Base-by-base conservation (phyloP, 2,329 filamentous ascomycete species). In the Sclerotinia subarctica region DNA sequence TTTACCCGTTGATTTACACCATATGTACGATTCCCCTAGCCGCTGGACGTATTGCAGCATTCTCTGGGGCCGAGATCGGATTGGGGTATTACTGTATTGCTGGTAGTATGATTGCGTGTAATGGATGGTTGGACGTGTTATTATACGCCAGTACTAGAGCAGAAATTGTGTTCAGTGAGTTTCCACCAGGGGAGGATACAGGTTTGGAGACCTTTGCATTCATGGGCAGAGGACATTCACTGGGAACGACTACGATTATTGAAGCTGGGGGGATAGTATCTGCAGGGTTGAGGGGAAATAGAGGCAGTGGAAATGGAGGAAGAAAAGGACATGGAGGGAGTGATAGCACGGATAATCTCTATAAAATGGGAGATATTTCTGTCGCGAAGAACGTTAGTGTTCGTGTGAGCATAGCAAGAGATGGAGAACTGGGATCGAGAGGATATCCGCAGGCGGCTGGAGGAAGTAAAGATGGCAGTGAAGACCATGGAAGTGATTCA, bases 1-100 rank as follows among this genome's bases (percentile, higher is more conserved):
- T 90, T 10, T 92, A 92, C 69, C 89, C 89, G 0, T 74, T 89
- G 71, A 88, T 91, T 70, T 91, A 91, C 75, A 82, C 90, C 8
- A 73, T 89, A n/a, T 89, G 89, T 74, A 91, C 89, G 0, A 81
- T 88, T 0, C 89, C 89, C 0, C 80, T 92, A 0, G 88, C 88
- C 5, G 81, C 85, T 0, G 87, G 88, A 19, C 85, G 89, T 69
- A 87, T 91, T 74, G 83, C 84, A 21, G 83, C 83, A 26, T 89
- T 91, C 84, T 82, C 84, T 0, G 84, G 85, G 0, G 78, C 80
- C 13, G 62, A 79, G 0, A 81, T 87, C 4, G 81, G 84, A 0
- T 79, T 86, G 0, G 78, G 76, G 0, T 88, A 86, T 74, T 88
- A 87, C 75, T 84, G 83, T 74, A 81, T 87, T 15, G 85, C 87